Evolutionary conservation across 768 basidiomycete species (phyloP).

Genomic region (Tubosaeta brunneosetosa): DNA sequence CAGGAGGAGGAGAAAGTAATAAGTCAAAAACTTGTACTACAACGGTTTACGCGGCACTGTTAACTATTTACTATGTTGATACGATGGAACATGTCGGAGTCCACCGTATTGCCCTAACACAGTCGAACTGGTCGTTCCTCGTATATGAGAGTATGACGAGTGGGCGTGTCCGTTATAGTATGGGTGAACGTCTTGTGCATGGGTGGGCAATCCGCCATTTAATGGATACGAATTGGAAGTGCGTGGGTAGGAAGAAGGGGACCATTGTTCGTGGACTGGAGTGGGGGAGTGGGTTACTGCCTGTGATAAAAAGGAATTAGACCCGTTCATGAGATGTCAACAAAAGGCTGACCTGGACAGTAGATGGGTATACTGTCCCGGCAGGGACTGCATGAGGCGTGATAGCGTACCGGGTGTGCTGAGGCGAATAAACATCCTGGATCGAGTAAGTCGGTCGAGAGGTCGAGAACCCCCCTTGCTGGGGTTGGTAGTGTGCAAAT

Average conservation of each 20-base stretch:
- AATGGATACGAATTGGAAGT: constrained; percentile 13
- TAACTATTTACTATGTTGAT: constrained; percentile 27
- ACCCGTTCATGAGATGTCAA: not conserved
- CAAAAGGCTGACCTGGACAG: constrained; percentile 18
- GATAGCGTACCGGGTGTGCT: constrained; percentile 14
- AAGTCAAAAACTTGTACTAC: constrained; percentile 4
- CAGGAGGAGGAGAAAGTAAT: constrained; percentile 5
- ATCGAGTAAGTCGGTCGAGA: constrained; percentile 28
- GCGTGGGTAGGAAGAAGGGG: constrained; percentile 23
- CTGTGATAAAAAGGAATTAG: constrained; percentile 8
- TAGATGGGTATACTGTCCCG: constrained; percentile 24
- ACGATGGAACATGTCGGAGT: constrained; percentile 26
- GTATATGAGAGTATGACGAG: constrained; percentile 27
- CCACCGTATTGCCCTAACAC: constrained; percentile 23
- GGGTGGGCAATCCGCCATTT: constrained; percentile 16
- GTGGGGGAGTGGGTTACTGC: constrained; percentile 11
- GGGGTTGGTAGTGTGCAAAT: constrained; percentile 36
- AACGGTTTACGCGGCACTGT: not conserved
- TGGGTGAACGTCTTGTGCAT: constrained; percentile 21
- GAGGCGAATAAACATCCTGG: constrained; percentile 17
- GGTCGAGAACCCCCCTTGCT: constrained; percentile 34
- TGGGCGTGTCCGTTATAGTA: constrained; percentile 26
- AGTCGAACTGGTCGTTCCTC: constrained; percentile 15
- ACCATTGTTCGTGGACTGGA: constrained; percentile 24
- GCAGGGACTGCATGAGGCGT: constrained; percentile 12